A percentile compares a stretch with the other conserved stretches of the same genome.
phyloP scores from a whole-genome alignment of 2,329 filamentous ascomycete genomes.

The Sclerotinia glacialis region DNA sequence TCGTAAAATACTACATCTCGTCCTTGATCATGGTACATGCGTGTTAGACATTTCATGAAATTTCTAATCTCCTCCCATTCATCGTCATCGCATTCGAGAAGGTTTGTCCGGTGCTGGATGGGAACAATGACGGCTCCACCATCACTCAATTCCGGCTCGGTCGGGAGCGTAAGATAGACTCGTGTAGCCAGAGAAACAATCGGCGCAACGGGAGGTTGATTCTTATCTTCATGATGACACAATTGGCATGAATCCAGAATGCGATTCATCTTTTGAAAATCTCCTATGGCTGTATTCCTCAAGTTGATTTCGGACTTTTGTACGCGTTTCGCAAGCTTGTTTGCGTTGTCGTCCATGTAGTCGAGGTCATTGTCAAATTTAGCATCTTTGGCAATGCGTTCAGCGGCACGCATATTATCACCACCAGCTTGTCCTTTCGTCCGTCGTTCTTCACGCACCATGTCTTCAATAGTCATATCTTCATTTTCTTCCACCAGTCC shows the following conservation, averaged over 20 bases:
- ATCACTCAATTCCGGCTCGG: conserved; percentile 80
- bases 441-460: conserved; percentile 90
- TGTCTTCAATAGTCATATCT: conserved; percentile 94
- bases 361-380: conserved; percentile 92
- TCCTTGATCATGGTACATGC: conserved; percentile 91
- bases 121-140: conserved; percentile 88
- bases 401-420: conserved; percentile 78
- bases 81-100: conserved; percentile 97
- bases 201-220: conserved; percentile 73
- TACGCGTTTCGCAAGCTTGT: conserved; percentile 80
- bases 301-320: conserved; percentile 86
- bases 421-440: conserved; percentile 75
- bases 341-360: conserved; percentile 96
- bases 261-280: conserved; percentile 85
- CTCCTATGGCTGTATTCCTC: conserved; percentile 79
- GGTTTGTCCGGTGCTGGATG: conserved; percentile 79
- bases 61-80: conserved; percentile 99
- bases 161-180: conserved; percentile 83
- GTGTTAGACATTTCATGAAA: conserved; percentile 94
- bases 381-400: conserved; percentile 88
- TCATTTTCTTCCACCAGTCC: conserved; percentile 87
- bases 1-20: conserved; percentile 96
- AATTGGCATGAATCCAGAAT: conserved; percentile 85
- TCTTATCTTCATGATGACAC: conserved; percentile 85
- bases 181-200: conserved; percentile 82